Evolutionary conservation across 1,139 yeast genomes (phyloP).

Genomic region (Blastobotrys apis): DNA sequence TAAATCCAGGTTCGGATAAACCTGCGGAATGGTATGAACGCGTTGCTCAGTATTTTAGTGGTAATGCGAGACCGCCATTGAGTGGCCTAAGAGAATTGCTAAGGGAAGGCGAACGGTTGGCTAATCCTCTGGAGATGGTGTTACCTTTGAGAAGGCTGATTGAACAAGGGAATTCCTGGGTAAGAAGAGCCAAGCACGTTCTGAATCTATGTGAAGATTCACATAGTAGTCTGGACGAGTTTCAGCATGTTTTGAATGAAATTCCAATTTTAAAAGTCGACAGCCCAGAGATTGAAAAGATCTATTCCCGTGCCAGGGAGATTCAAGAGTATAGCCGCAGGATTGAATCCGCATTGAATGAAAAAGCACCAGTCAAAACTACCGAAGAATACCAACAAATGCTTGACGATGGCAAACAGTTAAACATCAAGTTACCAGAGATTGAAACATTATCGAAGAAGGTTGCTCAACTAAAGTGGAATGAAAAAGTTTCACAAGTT

Average conservation of each 20-base stretch:
- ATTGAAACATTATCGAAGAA: constrained; percentile 47
- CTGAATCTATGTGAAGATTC: constrained; percentile 27
- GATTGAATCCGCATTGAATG: constrained; percentile 36
- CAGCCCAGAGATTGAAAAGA: constrained; percentile 57
- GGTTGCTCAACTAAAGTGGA: constrained; percentile 50
- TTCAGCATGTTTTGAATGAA: constrained; percentile 42
- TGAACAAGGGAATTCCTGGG: constrained; percentile 45
- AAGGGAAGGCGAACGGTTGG: constrained; percentile 52
- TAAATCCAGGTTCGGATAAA: constrained; percentile 21
- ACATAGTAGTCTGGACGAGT: constrained; percentile 19
- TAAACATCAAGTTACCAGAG: constrained; percentile 55
- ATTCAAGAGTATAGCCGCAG: constrained; percentile 50
- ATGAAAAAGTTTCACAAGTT: constrained; percentile 33
- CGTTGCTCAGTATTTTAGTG: constrained; percentile 42
- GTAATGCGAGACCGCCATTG: constrained; percentile 46
- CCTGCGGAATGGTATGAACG: constrained; percentile 51
- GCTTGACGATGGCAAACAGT: constrained; percentile 49
- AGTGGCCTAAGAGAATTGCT: constrained; percentile 45
- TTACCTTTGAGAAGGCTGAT: constrained; percentile 46
- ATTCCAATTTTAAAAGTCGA: constrained; percentile 50
- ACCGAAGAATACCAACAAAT: constrained; percentile 33
- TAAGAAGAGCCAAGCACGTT: constrained; percentile 53
- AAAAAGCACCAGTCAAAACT: constrained; percentile 19
- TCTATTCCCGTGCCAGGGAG: constrained; percentile 51
- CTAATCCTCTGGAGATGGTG: constrained; percentile 25